phyloP scores from a whole-genome alignment of 345 rosid genomes.

The Eucalyptus dawsonii region DNA sequence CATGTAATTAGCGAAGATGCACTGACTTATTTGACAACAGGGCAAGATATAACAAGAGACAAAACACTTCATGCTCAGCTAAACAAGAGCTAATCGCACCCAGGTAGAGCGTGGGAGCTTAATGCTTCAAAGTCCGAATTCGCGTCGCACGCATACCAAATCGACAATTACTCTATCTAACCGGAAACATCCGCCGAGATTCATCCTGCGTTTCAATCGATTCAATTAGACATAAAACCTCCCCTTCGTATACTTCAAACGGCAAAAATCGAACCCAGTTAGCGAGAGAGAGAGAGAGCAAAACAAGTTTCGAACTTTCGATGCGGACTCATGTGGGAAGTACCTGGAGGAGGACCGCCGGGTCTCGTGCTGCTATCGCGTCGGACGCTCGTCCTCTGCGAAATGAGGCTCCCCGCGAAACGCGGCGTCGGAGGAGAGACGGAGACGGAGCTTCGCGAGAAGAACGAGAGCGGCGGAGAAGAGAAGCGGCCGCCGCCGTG shows the following conservation, averaged over 20 bases:
- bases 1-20: neutral
- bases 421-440: neutral
- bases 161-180: neutral
- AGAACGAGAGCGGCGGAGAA: neutral
- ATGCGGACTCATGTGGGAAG: neutral
- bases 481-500: neutral
- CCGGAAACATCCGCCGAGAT: neutral
- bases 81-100: neutral
- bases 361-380: constrained; percentile 18
- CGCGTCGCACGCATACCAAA: neutral
- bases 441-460: neutral
- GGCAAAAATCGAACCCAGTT: neutral
- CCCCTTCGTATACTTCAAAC: neutral
- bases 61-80: neutral
- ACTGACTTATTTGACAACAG: neutral
- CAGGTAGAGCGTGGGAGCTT: neutral
- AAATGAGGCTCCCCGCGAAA: neutral
- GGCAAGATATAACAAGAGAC: neutral
- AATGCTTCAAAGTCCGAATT: neutral
- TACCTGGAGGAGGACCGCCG: constrained; percentile 23
- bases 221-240: neutral
- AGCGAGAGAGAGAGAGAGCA: neutral
- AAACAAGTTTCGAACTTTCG: neutral
- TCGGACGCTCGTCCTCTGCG: constrained; percentile 3
- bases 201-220: neutral